Base-by-base conservation (phyloP, 2,329 filamentous ascomycete genomes). In the Stachybotrys echinatus region DNA sequence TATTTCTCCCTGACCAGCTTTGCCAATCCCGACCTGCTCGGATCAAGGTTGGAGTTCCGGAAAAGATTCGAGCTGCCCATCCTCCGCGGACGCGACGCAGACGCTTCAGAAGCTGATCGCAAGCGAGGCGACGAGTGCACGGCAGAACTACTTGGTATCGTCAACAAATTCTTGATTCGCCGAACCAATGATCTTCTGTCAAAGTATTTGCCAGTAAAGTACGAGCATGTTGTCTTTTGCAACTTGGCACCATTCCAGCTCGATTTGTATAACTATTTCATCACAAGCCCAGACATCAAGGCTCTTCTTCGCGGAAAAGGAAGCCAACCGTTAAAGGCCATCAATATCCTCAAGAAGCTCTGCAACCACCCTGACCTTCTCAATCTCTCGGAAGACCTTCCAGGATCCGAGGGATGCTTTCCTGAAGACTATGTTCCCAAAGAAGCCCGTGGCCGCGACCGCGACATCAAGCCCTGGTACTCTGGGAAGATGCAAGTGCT, bases 221-320 rank as follows among this genome's bases (percentile, higher is more conserved):
- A 99, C 69, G 94, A 99, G 69, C 94, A 99, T 65, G 94, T 99
- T 23, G 94, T 99, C 1, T 99, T 99, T 71, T 99, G 94, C 77
- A 92, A 92, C 59, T 79, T 96, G 43, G 88, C 94, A 17, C 88
- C 89, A 0, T 97, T 99, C 71, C 94, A 99, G 67, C 79, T 91
- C 49, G 89, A 89, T 57, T 75, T 99, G 2, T 99, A 99, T 75
- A 96, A 96, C 62, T 89, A 96, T 68, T 99, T 99, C 68, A 92
- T 99, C 68, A 89, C 88, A 46, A 96, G 92, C 52, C 92, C 94
- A 0, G 89, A 95, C 53, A 97, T 99, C 61, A 91, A 95, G 65
- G 91, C 88, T 48, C 75, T 99, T 42, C 80, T 99, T 34, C 84
- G 89, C 56, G 94, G 94, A 53, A 97, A 96, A 69, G 92, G 92